phyloP scores from a whole-genome alignment of 306 rosid genomes.

The Glycine tomentella region DNA sequence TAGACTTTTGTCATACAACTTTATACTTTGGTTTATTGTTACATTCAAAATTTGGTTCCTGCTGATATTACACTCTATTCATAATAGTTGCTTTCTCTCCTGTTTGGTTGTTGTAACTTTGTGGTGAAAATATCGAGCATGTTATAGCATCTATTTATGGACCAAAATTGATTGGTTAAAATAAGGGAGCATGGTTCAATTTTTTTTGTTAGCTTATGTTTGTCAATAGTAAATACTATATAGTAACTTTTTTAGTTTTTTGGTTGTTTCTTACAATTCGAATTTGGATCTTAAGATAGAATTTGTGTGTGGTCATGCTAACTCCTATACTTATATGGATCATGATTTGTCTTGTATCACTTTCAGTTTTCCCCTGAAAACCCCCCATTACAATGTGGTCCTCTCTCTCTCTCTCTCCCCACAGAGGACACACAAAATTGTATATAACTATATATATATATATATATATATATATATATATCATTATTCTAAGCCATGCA shows the following conservation, averaged over 20 bases:
- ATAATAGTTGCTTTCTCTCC: not conserved
- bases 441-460: no score
- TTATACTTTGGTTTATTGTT: slow-evolving; percentile 27
- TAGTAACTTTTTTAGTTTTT: not conserved
- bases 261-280: slow-evolving; percentile 33
- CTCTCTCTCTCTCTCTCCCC: not conserved
- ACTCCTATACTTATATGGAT: slow-evolving; percentile 39
- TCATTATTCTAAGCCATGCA: slow-evolving; percentile 5
- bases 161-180: slow-evolving; percentile 12
- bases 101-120: slow-evolving; percentile 8
- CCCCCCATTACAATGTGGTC: slow-evolving; percentile 18
- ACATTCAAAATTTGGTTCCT: slow-evolving; percentile 24
- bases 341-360: slow-evolving; percentile 43
- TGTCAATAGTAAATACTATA: slow-evolving; percentile 16
- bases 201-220: not conserved
- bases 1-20: slow-evolving; percentile 45
- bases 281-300: slow-evolving; percentile 33
- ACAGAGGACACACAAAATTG: not conserved
- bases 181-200: not conserved
- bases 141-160: slow-evolving; percentile 14
- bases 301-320: slow-evolving; percentile 33
- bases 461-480: no score
- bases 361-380: slow-evolving; percentile 29
- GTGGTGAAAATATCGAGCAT: slow-evolving; percentile 18
- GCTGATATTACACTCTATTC: not conserved